Evolutionary conservation across 805 yeast genomes (phyloP).

Genomic region (Suhomyces prunicola): DNA sequence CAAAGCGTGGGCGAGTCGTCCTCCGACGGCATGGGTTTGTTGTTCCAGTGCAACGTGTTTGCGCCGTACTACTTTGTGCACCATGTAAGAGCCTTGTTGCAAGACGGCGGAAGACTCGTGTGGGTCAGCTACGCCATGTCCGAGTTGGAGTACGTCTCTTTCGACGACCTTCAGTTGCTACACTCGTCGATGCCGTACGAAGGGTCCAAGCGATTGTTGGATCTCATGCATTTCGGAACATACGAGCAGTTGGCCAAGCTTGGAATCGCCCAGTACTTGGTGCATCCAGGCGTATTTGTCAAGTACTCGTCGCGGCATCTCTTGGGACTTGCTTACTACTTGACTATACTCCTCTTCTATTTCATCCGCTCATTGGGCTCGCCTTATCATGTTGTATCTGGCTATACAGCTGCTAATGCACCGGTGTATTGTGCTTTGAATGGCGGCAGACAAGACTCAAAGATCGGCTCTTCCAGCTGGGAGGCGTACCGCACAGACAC

Average conservation of each 20-base stretch:
- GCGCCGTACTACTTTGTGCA: conserved; percentile 87
- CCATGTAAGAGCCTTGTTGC: conserved; percentile 53
- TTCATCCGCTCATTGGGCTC: conserved; percentile 79
- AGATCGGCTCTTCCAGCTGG: conserved; percentile 49
- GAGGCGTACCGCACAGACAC: conserved; percentile 61
- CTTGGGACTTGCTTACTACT: conserved; percentile 64
- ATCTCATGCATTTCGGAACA: conserved; percentile 74
- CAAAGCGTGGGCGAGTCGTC: conserved; percentile 77
- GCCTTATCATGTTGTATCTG: conserved; percentile 85
- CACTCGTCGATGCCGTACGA: conserved; percentile 71
- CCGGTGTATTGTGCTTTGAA: conserved; percentile 57
- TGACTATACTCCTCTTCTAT: conserved; percentile 81
- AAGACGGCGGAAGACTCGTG: conserved; percentile 55
- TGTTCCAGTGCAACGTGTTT: conserved; percentile 92
- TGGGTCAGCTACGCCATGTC: conserved; percentile 89
- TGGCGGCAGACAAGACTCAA: conserved; percentile 52
- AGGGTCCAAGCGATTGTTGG: conserved; percentile 85
- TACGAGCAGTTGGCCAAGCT: conserved; percentile 47
- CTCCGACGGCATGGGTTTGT: conserved; percentile 74
- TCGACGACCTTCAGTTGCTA: conserved; percentile 70
- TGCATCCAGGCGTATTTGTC: conserved; percentile 91
- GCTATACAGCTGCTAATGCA: conserved; percentile 86
- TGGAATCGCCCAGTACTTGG: conserved; percentile 69
- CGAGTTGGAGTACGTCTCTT: conserved; percentile 66
- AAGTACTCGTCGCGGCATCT: conserved; percentile 72